These are phyloP conservation scores for Pyricularia grisea DNA, from an alignment of 2,329 filamentous ascomycete species.

Conservation along the genomic window DNA sequence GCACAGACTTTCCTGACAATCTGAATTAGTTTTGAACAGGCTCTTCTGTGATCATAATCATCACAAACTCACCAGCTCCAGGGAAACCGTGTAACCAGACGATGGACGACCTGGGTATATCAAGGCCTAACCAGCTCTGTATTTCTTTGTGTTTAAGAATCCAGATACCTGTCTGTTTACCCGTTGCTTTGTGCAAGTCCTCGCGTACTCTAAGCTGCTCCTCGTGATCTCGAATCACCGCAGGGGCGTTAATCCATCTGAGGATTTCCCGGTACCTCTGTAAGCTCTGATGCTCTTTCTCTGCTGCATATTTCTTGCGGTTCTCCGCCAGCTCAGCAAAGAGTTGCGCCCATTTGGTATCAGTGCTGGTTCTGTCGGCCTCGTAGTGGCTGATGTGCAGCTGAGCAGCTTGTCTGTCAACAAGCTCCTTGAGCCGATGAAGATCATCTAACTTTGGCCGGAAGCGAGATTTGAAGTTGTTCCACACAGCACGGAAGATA, in stretches of 20 bases:
- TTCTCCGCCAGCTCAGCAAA: neutral
- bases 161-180: conserved; percentile 13
- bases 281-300: neutral
- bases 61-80: too few relatives aligned
- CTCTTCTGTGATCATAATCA: too few relatives aligned
- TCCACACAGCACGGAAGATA: too few relatives aligned
- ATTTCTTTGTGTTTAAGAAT: conserved; percentile 12
- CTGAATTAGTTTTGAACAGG: too few relatives aligned
- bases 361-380: conserved; percentile 6
- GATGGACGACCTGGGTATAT: neutral
- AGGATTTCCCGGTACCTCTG: too few relatives aligned
- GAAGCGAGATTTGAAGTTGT: too few relatives aligned
- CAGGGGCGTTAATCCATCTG: neutral
- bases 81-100: too few relatives aligned
- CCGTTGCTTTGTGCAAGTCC: conserved; percentile 7
- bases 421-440: too few relatives aligned
- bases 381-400: conserved; percentile 10
- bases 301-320: neutral
- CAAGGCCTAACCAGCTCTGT: conserved; percentile 14
- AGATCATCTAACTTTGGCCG: too few relatives aligned
- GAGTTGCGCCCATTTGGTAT: neutral
- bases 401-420: neutral
- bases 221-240: conserved; percentile 3
- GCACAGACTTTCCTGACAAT: too few relatives aligned
- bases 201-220: conserved; percentile 7